Base-by-base conservation (phyloP, 2,329 filamentous ascomycete genomes). In the Emydomyces testavorans region DNA sequence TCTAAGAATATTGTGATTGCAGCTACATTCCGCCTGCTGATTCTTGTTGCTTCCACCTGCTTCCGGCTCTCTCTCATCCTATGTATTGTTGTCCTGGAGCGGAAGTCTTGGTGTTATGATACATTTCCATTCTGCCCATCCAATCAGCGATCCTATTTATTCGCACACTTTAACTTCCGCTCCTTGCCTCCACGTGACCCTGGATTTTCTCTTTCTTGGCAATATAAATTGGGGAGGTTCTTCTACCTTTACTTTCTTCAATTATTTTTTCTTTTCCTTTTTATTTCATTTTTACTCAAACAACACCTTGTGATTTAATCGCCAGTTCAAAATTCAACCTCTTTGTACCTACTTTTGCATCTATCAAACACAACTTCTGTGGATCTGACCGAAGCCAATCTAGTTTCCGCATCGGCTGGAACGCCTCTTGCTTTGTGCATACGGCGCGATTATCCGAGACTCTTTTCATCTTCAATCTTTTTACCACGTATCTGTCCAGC, bases 221-320 rank as follows among this genome's bases (percentile, higher is more conserved):
- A 59, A 59, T 65, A 68, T 69, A 68, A 67, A 68, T 60, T 10
- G 18, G 57, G 58, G 48, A 55, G n/a, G n/a, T n/a, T n/a, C 55
- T 53, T 54, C 29, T 40, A 16, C 60, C 62, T 62, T 62, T 54
- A 51, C 48, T 56, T 51, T 52, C 38, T 38, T 51, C 55, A 44
- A 15, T 23, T 16, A 21, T 43, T 50, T 37, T 47, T 58, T 54
- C 49, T 53, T 58, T 53, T 50, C 41, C 60, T 49, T 58, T 57
- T 55, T 58, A 45, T 48, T 36, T 16, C 31, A 43, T 42, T 15
- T 10, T 15, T 32, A 15, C 32, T 21, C 11, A 18, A 3, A 10
- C 26, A 11, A 41, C 6, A 41, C 23, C 7, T 42, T 45, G 21
- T 45, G 42, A 26, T 28, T 37, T 45, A 36, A 24, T 34, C 21